Base-by-base conservation (phyloP, 108 stramenopile genomes). In the Nannochloropsis gaditana region DNA sequence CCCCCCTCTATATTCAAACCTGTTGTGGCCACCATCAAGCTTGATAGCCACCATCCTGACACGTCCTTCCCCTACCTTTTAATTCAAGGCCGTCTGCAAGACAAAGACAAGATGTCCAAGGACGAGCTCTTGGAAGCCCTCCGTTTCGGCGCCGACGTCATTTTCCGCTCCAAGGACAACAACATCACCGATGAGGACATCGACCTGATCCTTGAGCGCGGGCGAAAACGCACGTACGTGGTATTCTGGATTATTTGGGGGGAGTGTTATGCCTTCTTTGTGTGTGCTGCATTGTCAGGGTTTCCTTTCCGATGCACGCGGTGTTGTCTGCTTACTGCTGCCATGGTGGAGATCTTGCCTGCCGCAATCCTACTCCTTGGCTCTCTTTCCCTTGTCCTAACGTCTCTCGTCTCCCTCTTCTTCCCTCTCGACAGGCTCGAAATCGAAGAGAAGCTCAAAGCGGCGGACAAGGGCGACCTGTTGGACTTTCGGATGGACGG, bases 401-500 rank as follows among this genome's bases (percentile, higher is more conserved):
- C 1, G 47, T 50, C 11, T 50, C 47, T 9, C 80, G n/a, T 31
- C 47, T 15, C 47, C 15, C 47, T 50, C 47, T 50, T 50, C 47
- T 50, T 1, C 47, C 47, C 47, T 10, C 10, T 50, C 15, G 47
- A 15, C 47, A 50, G 47, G 47, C 47, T 11, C 10, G 47, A 95
- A 85, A 86, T 98, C 73, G 94, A 96, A 79, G 95, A 95, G 45
- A 99, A 97, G 90, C 94, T 97, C 11, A 87, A 97, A 84, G 92
- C 92, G 31, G 96, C 95, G n/a, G 96, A 96, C 80, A 97, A 97
- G 91, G 97, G 96, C 45, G 96, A 97, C 86, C 42, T 97, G 82
- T 92, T 96, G 42, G 97, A 97, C 89, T 97, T 97, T 93, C 95
- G 95, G 85, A 88, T 98, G n/a, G 98, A 98, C 85, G 96, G 95